Conservation (phyloP, 2,329 filamentous ascomycete species). For the Xylaria sp. region DNA sequence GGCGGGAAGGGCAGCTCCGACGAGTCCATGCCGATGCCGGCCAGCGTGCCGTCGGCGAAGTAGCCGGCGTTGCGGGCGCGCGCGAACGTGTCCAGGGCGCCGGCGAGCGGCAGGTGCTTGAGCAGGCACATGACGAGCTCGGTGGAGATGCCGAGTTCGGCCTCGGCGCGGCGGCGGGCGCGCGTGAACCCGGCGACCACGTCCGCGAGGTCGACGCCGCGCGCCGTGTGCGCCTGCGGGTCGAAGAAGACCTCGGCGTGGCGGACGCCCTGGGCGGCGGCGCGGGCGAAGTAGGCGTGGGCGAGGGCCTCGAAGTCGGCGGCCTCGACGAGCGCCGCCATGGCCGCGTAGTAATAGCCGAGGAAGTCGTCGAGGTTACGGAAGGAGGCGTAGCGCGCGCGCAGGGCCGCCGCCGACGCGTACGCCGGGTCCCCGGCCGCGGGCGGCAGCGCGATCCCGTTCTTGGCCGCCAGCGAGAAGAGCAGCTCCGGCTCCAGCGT, state of each 20-base stretch:
- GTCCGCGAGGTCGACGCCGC: constrained; percentile 64
- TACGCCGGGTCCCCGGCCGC: constrained; percentile 63
- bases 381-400: constrained; percentile 67
- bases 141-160: constrained; percentile 65
- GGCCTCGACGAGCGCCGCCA: constrained; percentile 66
- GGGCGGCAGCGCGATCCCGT: constrained; percentile 66
- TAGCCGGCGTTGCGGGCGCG: constrained; percentile 46
- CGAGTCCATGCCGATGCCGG: constrained; percentile 70
- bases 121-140: constrained; percentile 74
- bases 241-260: constrained; percentile 84
- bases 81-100: constrained; percentile 53
- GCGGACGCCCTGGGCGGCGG: constrained; percentile 64
- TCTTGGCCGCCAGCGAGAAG: constrained; percentile 68
- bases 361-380: constrained; percentile 76
- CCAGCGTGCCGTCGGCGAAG: constrained; percentile 55
- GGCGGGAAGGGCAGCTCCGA: constrained; percentile 61
- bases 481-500: constrained; percentile 71
- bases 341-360: constrained; percentile 76
- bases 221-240: constrained; percentile 70
- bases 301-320: constrained; percentile 75
- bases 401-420: constrained; percentile 59
- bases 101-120: constrained; percentile 65
- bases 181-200: constrained; percentile 68
- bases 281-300: constrained; percentile 70
- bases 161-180: constrained; percentile 61